phyloP scores from a whole-genome alignment of 2,329 filamentous ascomycete species.

The Hymenoscyphus fructigenus region DNA sequence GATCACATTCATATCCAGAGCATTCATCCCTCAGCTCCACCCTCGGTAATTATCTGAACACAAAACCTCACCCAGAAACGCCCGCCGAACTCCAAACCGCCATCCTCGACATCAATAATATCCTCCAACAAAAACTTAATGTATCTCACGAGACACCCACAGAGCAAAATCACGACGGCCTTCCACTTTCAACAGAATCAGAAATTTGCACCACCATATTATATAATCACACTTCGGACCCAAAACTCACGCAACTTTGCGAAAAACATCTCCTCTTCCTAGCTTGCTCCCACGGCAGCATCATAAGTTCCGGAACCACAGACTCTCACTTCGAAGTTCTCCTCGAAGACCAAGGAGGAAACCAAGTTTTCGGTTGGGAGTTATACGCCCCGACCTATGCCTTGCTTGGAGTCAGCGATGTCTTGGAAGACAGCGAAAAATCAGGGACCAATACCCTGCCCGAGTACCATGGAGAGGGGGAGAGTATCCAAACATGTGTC shows the following conservation, averaged over 20 bases:
- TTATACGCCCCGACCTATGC: conserved; percentile 6
- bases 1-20: not conserved
- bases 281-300: conserved; percentile 3
- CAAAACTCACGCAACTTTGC: not conserved
- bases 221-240: not conserved
- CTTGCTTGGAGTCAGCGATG: conserved; percentile 2
- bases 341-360: conserved; percentile 5
- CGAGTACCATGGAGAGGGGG: not conserved
- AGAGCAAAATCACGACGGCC: not conserved
- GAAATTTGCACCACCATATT: conserved; percentile 8
- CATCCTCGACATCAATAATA: conserved; percentile 1
- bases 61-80: not conserved
- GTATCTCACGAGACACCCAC: not conserved
- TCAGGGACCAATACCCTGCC: not conserved
- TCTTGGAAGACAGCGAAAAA: not conserved
- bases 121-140: conserved; percentile 4
- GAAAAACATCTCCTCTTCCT: conserved; percentile 8
- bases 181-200: conserved; percentile 1
- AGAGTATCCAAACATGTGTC: conserved; percentile 3
- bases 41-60: not conserved
- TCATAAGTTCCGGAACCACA: conserved; percentile 11
- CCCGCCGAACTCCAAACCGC: not conserved
- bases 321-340: conserved; percentile 8
- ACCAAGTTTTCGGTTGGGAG: conserved; percentile 8
- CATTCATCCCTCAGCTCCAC: not conserved